Base-by-base conservation (phyloP, 2,329 filamentous ascomycete species). In the Pestalotiopsis sp. region DNA sequence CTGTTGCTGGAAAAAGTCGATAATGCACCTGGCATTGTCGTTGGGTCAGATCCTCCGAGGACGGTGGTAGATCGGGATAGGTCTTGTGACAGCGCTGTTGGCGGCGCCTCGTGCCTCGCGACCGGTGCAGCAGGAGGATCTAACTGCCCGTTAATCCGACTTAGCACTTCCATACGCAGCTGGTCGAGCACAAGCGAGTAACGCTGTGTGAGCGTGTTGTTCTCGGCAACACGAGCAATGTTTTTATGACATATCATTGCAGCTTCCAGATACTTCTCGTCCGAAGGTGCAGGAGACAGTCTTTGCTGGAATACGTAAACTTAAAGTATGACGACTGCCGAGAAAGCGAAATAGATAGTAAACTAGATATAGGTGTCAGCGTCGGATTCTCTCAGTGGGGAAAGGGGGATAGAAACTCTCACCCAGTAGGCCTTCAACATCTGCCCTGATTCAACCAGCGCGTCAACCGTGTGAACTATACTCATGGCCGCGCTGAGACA, bases 371-470 rank as follows among this genome's bases (percentile, higher is more conserved):
- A n/a, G 3, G 30, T 26, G 4, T 30, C 1, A 61, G 58, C n/a
- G 5, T 17, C 11, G 13, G 38, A 24, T 10, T 48, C 17, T 10
- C n/a, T 22, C 35, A 63, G 17, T 35, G 11, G 4, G 6, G 2
- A 11, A 61, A 59, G 13, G 17, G 7, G 6, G 20, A 48, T 52
- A 22, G 22, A 44, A 20, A 24, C 17, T 24, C 60, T 14, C 48
- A 75, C 75, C 74, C 76, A 77, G 56, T 76, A 78, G 2, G 72
- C 72, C n/a, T 69, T 72, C 48, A 76, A 76, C 71, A 78, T 75
- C 30, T 70, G 70, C 26, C 69, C 65, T n/a, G 71, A 71, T 24
- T 70, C 64, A 22, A 70, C 73, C 22, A 78, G 65, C 17, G 73
- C 69, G 52, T 73, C 69, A 38, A 78, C 70, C 7, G 74, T 74